Base-by-base conservation (phyloP, 78 protist species). In the Isochrysis galbana region DNA sequence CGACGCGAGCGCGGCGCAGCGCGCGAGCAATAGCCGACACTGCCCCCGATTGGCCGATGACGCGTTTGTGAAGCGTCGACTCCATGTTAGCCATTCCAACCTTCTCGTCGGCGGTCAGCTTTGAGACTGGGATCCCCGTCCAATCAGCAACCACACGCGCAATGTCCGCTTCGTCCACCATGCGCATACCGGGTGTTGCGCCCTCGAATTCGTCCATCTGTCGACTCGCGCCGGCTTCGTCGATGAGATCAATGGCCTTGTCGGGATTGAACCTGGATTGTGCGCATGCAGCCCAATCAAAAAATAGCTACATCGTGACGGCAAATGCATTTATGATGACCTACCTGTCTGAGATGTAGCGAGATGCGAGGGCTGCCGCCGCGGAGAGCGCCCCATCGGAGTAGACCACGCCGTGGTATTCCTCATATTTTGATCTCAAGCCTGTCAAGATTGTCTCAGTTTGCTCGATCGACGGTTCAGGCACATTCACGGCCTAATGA, bases 321-420 rank as follows among this genome's bases (percentile, higher is more conserved):
- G 22, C 22, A n/a, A n/a, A n/a, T n/a, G n/a, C n/a, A n/a, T n/a
- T n/a, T n/a, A n/a, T n/a, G n/a, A n/a, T n/a, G n/a, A n/a, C n/a
- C n/a, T n/a, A 98, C 38, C 99, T 92, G 51, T 94, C 90, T 5
- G 97, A 72, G 93, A 99, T 98, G 95, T 98, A 98, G 1, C 99
- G 96, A 41, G 69, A 70, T 39, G 99, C 54, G 39, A 98, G 95
- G 90, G 90, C 91, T 0, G 98, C 99, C 0, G 99, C 99, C 2
- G 95, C 94, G 17, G 97, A 98, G 72, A 99, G 0, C 23, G 91
- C 77, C 36, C 39, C 91, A 5, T 47, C 77, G 22, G 36, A 23
- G 47, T 88, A 88, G 17, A 94, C 83, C 7, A 91, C 94, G 91
- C 91, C 91, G 87, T 91, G 94, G 77, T 84, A 78, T 45, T 0